These are phyloP conservation scores for Leptographium lundbergii DNA, from an alignment of 2,329 filamentous ascomycete species.

Conservation along the genomic window DNA sequence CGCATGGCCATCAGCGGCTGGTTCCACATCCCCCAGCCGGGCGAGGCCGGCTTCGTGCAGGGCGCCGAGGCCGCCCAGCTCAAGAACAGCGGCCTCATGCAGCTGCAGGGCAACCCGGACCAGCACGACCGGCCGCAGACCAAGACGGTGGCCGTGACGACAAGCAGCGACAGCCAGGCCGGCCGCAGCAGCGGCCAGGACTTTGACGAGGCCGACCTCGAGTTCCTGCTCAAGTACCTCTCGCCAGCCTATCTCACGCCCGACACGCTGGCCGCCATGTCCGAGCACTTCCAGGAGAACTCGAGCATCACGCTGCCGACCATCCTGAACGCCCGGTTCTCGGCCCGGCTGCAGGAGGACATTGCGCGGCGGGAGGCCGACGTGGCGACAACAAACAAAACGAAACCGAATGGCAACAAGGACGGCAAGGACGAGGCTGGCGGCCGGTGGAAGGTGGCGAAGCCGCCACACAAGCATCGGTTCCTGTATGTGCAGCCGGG, in stretches of 20 bases:
- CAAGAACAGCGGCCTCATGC: constrained; percentile 80
- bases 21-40: constrained; percentile 95
- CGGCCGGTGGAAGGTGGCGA: constrained; percentile 56
- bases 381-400: constrained; percentile 39
- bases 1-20: constrained; percentile 98
- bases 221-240: constrained; percentile 84
- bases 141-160: constrained; percentile 32
- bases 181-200: constrained; percentile 27
- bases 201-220: constrained; percentile 67
- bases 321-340: constrained; percentile 70
- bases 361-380: constrained; percentile 52
- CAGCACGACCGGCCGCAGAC: constrained; percentile 72
- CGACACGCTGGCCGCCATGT: constrained; percentile 74
- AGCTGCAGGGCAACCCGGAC: constrained; percentile 83
- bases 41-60: constrained; percentile 81
- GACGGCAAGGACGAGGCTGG: constrained; percentile 11
- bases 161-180: constrained; percentile 18
- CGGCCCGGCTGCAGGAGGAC: constrained; percentile 55
- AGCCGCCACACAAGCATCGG: constrained; percentile 89
- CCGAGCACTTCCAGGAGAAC: constrained; percentile 66
- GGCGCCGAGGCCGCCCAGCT: constrained; percentile 82
- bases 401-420: constrained; percentile 14
- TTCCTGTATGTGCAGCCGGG: constrained; percentile 66
- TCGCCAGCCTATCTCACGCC: constrained; percentile 83
- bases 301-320: constrained; percentile 73